Evolutionary conservation across 2,329 filamentous ascomycete genomes (phyloP), one percentile per base, ranked within the genome.

Genomic region (Fusarium equiseti): DNA sequence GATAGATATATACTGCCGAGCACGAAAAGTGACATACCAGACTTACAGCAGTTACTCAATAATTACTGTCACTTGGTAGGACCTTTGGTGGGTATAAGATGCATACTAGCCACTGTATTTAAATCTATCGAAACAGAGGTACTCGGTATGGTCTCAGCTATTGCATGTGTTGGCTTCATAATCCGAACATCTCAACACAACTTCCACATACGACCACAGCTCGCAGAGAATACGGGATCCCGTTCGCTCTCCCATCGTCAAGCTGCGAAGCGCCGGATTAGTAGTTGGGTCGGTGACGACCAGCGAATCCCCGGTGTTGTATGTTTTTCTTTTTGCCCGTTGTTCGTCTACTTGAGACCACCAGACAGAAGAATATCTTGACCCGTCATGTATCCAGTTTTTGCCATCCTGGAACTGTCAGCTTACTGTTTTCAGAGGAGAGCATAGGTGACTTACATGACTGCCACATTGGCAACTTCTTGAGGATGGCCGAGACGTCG

Each of bases 401-500:
- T 70, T 11, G 68, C 68, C 63, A 70, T 64, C 68, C 68, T 42
- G 8, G 0, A 7, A 8, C 2, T 12, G n/a, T 68, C 6, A 68
- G 22, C 5, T 20, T 12, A 8, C 5, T 11, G 1, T 15, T 6
- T 6, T 4, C 0, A 8, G 2, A 11, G 24, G 6, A 9, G 9
- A 5, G n/a, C 6, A 11, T 22, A 2, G 8, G 2, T 63, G 0
- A 75, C 78, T 70, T 56, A 79, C 79, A 80, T 79, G 4, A 74
- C 69, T 4, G 79, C 79, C 0, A 81, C 73, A 13, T 78, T 80
- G 29, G 79, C 73, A 5, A 81, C 79, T 16, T 81, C 80, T 5
- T 78, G 67, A 0, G 80, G 79, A 4, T 73, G 60, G 1, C 80
- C 80, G 2, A 81, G 52, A 3, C 80, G 74, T 29, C 77, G 76